Percentiles rank a stretch among this genome's conserved stretches.
Evolutionary conservation across 768 basidiomycete species (phyloP).

Genomic region (Butyriboletus loyo): DNA sequence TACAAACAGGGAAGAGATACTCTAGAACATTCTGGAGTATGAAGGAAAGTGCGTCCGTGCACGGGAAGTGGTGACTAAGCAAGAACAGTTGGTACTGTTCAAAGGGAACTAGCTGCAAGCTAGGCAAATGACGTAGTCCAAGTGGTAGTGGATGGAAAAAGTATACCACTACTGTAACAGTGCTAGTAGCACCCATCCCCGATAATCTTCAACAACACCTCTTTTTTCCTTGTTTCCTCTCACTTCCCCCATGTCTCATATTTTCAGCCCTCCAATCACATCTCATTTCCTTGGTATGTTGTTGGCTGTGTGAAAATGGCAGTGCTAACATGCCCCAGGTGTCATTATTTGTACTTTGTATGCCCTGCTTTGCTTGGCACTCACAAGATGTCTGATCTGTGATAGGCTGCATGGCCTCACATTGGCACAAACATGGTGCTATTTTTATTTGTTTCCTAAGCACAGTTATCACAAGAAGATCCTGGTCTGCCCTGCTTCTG

Average conservation of each 20-base stretch:
- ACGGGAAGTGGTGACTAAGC: no score
- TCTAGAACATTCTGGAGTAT: no score
- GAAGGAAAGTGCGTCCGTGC: no score
- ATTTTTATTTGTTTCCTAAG: slow-evolving; percentile 30
- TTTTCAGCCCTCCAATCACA: slow-evolving; percentile 23
- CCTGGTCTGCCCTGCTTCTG: slow-evolving; percentile 20
- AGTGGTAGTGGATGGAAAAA: no score
- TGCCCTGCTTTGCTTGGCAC: neutral
- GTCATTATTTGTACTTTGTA: slow-evolving; percentile 33
- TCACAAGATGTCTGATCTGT: neutral
- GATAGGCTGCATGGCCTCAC: slow-evolving; percentile 36
- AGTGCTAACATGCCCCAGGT: slow-evolving; percentile 19
- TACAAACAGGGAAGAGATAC: no score
- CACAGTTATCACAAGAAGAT: slow-evolving; percentile 31
- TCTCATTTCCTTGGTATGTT: slow-evolving; percentile 29
- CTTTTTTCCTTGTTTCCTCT: neutral
- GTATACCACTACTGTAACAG: no score
- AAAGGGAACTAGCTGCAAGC: no score
- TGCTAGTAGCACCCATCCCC: no score
- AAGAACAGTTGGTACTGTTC: no score
- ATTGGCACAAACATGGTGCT: slow-evolving; percentile 33
- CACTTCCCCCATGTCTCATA: slow-evolving; percentile 14
- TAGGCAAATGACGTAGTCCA: no score
- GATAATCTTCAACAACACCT: no score
- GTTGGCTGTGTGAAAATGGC: neutral